phyloP scores from a whole-genome alignment of 2,329 filamentous ascomycete species.

The Xylaria sp. region DNA sequence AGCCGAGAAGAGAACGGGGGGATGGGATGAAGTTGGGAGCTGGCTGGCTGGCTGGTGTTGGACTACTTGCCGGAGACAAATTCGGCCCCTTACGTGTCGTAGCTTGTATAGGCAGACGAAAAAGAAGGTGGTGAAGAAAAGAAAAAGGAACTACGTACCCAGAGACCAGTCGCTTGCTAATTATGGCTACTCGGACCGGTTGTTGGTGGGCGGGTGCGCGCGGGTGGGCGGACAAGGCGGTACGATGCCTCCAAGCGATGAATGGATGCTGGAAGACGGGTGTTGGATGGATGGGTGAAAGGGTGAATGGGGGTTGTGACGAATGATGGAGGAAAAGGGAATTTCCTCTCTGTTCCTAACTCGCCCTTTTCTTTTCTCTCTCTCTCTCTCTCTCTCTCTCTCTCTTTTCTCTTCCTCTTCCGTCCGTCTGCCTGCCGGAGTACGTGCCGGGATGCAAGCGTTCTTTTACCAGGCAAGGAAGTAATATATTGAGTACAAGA shows the following conservation, averaged over 20 bases:
- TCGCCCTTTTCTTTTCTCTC: constrained; percentile 1
- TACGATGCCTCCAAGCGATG: constrained; percentile 30
- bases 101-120: constrained; percentile 4
- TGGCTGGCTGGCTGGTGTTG: not conserved
- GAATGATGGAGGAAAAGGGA: not conserved
- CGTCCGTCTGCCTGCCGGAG: not conserved
- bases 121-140: not conserved
- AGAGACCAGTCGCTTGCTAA: constrained; percentile 36
- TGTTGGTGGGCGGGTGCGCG: constrained; percentile 37
- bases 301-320: not conserved
- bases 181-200: constrained; percentile 42
- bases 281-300: constrained; percentile 3
- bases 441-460: not conserved
- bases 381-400: not conserved
- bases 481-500: not conserved
- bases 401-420: not conserved
- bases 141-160: constrained; percentile 13
- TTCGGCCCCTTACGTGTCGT: constrained; percentile 25
- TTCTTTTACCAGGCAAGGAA: not conserved
- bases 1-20: not conserved
- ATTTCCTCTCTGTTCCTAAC: not conserved
- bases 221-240: constrained; percentile 41
- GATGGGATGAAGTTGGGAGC: not conserved
- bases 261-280: constrained; percentile 5
- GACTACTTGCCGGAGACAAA: constrained; percentile 25